These are phyloP conservation scores for Hanseniaspora singularis DNA, from an alignment of 805 yeast species.

Conservation along the genomic window DNA sequence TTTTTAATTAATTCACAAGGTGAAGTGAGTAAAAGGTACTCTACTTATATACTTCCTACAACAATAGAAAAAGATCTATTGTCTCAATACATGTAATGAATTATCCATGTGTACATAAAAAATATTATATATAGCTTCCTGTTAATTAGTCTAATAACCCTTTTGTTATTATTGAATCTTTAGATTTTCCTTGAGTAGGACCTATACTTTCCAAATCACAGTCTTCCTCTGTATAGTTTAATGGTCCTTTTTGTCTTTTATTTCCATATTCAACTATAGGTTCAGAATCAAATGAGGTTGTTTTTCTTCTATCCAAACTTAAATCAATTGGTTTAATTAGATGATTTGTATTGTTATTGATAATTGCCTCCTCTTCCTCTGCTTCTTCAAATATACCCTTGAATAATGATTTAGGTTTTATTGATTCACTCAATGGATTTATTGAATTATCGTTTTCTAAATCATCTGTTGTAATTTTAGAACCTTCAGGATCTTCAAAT, in stretches of 20 bases:
- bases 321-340: no score
- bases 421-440: background rate
- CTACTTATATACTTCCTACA: constrained; percentile 48
- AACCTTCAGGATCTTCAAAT: background rate
- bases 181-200: background rate
- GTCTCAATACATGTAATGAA: constrained; percentile 31
- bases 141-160: constrained; percentile 5
- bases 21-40: constrained; percentile 41
- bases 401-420: background rate
- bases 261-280: constrained; percentile 8
- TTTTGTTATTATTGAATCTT: background rate
- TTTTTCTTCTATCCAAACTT: background rate
- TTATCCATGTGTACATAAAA: no score
- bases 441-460: background rate
- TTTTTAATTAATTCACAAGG: constrained; percentile 51
- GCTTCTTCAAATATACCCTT: constrained; percentile 12
- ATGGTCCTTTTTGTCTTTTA: constrained; percentile 3
- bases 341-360: background rate
- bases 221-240: constrained; percentile 10
- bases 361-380: background rate
- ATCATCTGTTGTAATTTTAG: background rate
- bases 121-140: background rate
- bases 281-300: constrained; percentile 8
- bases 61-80: constrained; percentile 40
- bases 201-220: background rate